Percentiles rank a stretch among this genome's conserved stretches.
Evolutionary conservation across 2,329 filamentous ascomycete genomes (phyloP).

Genomic region (Penicillium paneum): DNA sequence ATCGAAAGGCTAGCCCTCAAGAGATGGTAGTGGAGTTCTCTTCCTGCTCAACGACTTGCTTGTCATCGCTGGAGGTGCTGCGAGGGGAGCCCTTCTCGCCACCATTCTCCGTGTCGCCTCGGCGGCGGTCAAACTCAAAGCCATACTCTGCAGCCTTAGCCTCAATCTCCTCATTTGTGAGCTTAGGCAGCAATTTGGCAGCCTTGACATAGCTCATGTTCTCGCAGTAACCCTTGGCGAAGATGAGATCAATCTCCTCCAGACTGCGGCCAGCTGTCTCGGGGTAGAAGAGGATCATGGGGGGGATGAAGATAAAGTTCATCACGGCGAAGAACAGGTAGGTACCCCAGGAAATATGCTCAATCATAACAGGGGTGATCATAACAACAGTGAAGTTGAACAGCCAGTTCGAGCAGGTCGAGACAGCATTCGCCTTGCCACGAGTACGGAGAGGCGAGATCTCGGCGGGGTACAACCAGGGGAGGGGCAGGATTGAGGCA

Average conservation of each 20-base stretch:
- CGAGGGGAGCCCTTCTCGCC: slow-evolving; percentile 24
- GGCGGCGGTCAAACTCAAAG: slow-evolving; percentile 11
- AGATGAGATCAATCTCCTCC: slow-evolving; percentile 47
- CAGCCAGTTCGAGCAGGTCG: slow-evolving; percentile 55
- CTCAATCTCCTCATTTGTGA: slow-evolving; percentile 36
- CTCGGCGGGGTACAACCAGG: slow-evolving; percentile 55
- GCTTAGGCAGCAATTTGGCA: slow-evolving; percentile 33
- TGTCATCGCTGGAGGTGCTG: slow-evolving; percentile 12
- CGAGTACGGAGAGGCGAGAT: slow-evolving; percentile 55
- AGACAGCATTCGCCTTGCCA: slow-evolving; percentile 55
- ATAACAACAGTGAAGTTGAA: slow-evolving; percentile 57
- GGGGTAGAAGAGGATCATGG: slow-evolving; percentile 56
- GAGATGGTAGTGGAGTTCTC: not conserved
- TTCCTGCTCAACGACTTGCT: slow-evolving; percentile 11
- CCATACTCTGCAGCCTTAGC: slow-evolving; percentile 34
- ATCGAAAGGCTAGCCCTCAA: not conserved
- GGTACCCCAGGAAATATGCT: slow-evolving; percentile 40
- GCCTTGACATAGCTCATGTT: slow-evolving; percentile 41
- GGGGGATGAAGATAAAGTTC: slow-evolving; percentile 48
- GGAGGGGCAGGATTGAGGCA: slow-evolving; percentile 62
- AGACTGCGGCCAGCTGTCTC: slow-evolving; percentile 47
- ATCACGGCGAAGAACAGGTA: slow-evolving; percentile 46
- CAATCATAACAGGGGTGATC: slow-evolving; percentile 46
- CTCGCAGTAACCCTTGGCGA: slow-evolving; percentile 45
- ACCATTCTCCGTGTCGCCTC: slow-evolving; percentile 12